A percentile compares a stretch with the other conserved stretches of the same genome.
Conservation (phyloP, 1,139 yeast species). For the Taphrina flavorubra region DNA sequence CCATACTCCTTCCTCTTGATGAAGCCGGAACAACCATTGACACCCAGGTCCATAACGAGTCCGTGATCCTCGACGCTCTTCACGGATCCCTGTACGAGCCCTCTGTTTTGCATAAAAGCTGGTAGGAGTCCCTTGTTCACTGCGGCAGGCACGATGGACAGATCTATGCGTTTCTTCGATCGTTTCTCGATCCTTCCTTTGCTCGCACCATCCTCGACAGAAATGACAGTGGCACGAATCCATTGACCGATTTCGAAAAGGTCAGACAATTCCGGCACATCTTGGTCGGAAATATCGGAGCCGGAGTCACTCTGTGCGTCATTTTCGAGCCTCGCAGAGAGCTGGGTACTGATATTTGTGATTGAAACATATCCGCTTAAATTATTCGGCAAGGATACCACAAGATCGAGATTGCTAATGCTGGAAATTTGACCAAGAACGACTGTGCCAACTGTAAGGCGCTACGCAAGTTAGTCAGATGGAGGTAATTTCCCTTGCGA, state of each 20-base stretch:
- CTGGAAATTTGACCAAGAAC: constrained; percentile 76
- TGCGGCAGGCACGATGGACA: constrained; percentile 74
- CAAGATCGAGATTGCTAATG: constrained; percentile 67
- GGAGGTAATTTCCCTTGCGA: neutral
- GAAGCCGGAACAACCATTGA: constrained; percentile 66
- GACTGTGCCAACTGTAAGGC: constrained; percentile 61
- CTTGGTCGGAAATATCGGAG: constrained; percentile 53
- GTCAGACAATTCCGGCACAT: constrained; percentile 62
- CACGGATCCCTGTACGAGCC: constrained; percentile 75
- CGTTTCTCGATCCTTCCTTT: constrained; percentile 45
- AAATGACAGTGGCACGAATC: constrained; percentile 73
- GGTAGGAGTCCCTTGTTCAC: constrained; percentile 67
- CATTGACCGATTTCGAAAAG: constrained; percentile 79
- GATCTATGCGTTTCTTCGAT: constrained; percentile 65
- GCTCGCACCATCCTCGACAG: constrained; percentile 42
- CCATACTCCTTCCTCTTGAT: constrained; percentile 58
- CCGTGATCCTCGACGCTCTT: constrained; percentile 91
- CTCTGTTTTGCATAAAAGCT: constrained; percentile 71
- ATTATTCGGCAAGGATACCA: constrained; percentile 80
- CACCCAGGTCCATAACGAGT: constrained; percentile 73
- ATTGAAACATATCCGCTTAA: constrained; percentile 80
- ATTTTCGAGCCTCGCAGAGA: constrained; percentile 64
- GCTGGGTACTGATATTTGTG: constrained; percentile 70
- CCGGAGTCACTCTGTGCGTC: constrained; percentile 55
- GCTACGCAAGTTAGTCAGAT: constrained; percentile 6